Evolutionary conservation across 1,139 yeast genomes (phyloP), one percentile per base, ranked within the genome.

Genomic region (Pneumocystis oryctolagi): DNA sequence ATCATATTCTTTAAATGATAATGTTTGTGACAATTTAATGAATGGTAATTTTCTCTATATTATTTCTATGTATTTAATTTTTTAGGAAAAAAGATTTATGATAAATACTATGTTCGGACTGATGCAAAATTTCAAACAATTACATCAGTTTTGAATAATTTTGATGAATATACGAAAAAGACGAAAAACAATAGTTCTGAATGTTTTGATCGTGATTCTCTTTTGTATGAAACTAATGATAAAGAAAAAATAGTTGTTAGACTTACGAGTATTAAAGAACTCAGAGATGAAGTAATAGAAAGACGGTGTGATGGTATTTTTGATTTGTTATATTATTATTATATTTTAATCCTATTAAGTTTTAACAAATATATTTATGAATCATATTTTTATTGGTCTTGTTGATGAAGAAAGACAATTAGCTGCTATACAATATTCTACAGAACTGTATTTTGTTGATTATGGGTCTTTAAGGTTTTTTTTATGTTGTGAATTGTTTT

Each of bases 391-490:
- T 70, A 84, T 92, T 9, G 98, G 99, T 0, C 75, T 92, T 4
- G 92, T 88, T 0, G 97, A 90, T 71, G 81, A 80, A 32, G 71
- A 73, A 3, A 80, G 82, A 67, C 76, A 97, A 55, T 74, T 92
- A 20, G 84, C 87, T 18, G 87, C 96, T 31, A 78, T 92, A 62
- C 99, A 94, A 71, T 81, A 84, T 70, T 96, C 86, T 67, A 85
- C 90, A 12, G 82, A 83, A 65, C 76, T 92, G 40, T 86, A 80
- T 70, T 73, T 92, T 28, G 83, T 94, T 56, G 97, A 92, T 72
- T 92, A 89, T 72, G 89, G 86, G 0, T 79, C 87, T 0, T 72
- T 89, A 0, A 76, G 69, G 65, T 64, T 58, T 30, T 32, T 47
- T 30, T 28, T 12, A 8, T 14, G n/a, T 56, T 34, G 12, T 8